Base-by-base conservation (phyloP, 164 flowering plant genomes). In the Berberis thunbergii region DNA sequence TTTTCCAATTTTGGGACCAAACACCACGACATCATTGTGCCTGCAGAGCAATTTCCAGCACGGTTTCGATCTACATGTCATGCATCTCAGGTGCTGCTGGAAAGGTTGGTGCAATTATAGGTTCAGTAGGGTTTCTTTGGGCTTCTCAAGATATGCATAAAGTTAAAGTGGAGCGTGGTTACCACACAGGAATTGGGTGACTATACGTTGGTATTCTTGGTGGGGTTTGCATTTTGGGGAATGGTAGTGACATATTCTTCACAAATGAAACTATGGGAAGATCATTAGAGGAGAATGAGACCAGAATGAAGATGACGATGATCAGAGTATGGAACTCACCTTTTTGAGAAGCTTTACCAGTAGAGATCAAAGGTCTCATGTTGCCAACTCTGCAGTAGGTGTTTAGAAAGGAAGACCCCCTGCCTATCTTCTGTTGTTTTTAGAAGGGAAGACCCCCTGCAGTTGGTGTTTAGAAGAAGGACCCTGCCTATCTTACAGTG, bases 41-140 rank as follows among this genome's bases (percentile, higher is more conserved):
- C 92, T 0, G 87, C 89, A 0, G 92, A 86, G 73, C 83, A 84
- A 0, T 86, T 86, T 46, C 92, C 92, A 1, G 83, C 89, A 3
- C 68, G 92, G 41, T 79, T 84, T 13, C 75, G 92, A n/a, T 64
- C 89, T 2, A 84, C 93, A 0, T 84, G 89, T 60, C 93, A 87
- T 71, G 93, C 2, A 74, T 86, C 1, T 74, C 86, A 0, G 89
- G 81, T 2, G 85, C 89, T 3, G 69, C 72, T 1, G 89, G 93
- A 1, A 86, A 85, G 64, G 39, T 79, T 2, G 93, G 93, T 4
- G 89, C 93, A 0, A 79, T 84, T 1, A 69, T 83, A 39, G 93
- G 93, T 11, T 64, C 85, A 0, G 71, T 83, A 0, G 87, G 82
- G 41, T 80, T 84, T 42, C 12, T 78, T 2, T 82, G 83, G 84